Percentiles rank a stretch among this genome's conserved stretches.
phyloP scores from a whole-genome alignment of 1,139 yeast genomes.

The Zhuliangozyma blackwelliae region DNA sequence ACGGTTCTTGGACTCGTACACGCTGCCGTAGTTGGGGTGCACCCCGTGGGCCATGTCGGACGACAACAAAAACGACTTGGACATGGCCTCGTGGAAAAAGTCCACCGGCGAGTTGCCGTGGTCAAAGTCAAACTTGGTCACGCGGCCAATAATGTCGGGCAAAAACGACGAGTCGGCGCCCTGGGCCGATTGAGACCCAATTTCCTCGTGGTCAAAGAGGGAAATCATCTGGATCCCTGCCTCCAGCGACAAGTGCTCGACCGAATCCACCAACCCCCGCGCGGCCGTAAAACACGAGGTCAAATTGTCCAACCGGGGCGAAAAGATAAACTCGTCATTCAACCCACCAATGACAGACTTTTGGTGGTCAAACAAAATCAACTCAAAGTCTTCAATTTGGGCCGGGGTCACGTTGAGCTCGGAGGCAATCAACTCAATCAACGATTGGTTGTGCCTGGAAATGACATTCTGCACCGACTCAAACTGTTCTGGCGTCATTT shows the following conservation, averaged over 20 bases:
- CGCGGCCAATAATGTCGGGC: slow-evolving; percentile 69
- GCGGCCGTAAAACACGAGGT: slow-evolving; percentile 82
- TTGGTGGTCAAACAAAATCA: slow-evolving; percentile 84
- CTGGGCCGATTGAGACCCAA: slow-evolving; percentile 90
- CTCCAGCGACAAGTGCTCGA: slow-evolving; percentile 38
- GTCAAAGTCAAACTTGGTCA: slow-evolving; percentile 42
- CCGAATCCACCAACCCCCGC: slow-evolving; percentile 61
- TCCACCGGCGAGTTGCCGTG: slow-evolving; percentile 10
- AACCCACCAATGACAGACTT: slow-evolving; percentile 81
- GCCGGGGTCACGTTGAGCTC: slow-evolving; percentile 48
- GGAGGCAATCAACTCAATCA: slow-evolving; percentile 64
- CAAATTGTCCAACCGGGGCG: slow-evolving; percentile 90
- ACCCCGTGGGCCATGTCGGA: slow-evolving; percentile 98
- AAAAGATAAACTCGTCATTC: slow-evolving; percentile 83
- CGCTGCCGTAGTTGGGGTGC: slow-evolving; percentile 81
- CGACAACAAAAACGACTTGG: slow-evolving; percentile 83
- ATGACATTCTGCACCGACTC: slow-evolving; percentile 62
- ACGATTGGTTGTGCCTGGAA: slow-evolving; percentile 70
- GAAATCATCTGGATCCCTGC: slow-evolving; percentile 67
- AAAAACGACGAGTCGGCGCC: slow-evolving; percentile 94
- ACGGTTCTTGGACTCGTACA: slow-evolving; percentile 72
- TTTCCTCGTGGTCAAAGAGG: slow-evolving; percentile 91
- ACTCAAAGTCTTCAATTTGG: slow-evolving; percentile 84
- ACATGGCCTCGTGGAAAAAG: slow-evolving; percentile 57
- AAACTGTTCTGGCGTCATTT: slow-evolving; percentile 51